Evolutionary conservation across 2,329 filamentous ascomycete species (phyloP).

Genomic region (Beauveria sp.): DNA sequence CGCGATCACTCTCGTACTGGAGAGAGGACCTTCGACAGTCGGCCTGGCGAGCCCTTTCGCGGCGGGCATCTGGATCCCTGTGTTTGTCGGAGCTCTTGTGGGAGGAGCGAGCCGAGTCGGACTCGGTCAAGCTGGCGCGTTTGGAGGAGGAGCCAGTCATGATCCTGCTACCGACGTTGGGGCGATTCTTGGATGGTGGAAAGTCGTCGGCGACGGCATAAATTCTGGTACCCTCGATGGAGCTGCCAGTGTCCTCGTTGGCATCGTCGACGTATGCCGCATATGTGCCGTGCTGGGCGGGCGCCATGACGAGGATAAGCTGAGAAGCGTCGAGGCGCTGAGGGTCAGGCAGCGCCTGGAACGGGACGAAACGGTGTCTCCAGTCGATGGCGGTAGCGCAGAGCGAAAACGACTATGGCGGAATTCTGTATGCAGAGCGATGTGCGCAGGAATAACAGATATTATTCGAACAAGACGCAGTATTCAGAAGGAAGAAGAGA

Average conservation of each 20-base stretch:
- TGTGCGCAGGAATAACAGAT: not conserved
- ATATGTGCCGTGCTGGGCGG: conserved; percentile 23
- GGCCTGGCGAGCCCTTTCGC: not conserved
- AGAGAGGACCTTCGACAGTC: conserved; percentile 14
- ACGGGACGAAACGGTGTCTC: not conserved
- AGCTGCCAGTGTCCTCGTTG: conserved; percentile 42
- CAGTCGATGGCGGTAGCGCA: not conserved
- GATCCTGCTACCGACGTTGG: conserved; percentile 45
- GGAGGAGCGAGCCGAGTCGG: conserved; percentile 36
- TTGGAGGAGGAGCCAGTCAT: conserved; percentile 31
- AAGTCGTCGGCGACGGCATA: conserved; percentile 43
- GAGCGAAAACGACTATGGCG: not conserved
- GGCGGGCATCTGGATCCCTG: conserved; percentile 14
- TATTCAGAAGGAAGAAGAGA: not conserved
- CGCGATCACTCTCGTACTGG: conserved; percentile 20
- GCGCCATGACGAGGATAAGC: conserved; percentile 31
- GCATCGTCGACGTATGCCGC: conserved; percentile 44
- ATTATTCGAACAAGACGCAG: not conserved
- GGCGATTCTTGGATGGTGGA: conserved; percentile 33
- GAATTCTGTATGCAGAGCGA: not conserved
- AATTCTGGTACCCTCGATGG: conserved; percentile 29
- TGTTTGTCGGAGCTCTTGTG: conserved; percentile 19
- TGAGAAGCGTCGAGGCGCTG: conserved; percentile 5
- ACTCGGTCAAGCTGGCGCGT: conserved; percentile 30
- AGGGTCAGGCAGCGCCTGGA: conserved; percentile 10